These are phyloP conservation scores for Cladosporium sphaerospermum DNA, from an alignment of 2,329 filamentous ascomycete genomes.

Conservation along the genomic window DNA sequence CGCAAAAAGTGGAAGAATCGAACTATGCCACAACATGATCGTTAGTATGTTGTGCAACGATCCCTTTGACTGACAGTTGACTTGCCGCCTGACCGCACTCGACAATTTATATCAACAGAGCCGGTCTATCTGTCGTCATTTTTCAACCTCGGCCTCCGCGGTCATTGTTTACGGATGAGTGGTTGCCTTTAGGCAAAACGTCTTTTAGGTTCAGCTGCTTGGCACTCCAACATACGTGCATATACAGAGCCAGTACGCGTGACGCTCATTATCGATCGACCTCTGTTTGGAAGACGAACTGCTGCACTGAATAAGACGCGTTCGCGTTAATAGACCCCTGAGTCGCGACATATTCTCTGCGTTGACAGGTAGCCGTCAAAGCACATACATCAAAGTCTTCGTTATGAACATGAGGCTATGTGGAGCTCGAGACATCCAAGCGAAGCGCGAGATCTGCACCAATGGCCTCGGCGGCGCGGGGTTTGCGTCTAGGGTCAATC, in stretches of 20 bases:
- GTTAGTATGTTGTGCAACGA: background rate
- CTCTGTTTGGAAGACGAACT: background rate
- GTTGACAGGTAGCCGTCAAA: background rate
- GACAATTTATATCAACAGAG: background rate
- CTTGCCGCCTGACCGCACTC: no score
- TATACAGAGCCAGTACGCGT: no score
- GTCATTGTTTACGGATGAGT: no score
- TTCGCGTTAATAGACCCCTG: background rate
- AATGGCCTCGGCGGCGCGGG: background rate
- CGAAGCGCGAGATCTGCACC: background rate
- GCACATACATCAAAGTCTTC: no score
- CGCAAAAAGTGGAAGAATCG: background rate
- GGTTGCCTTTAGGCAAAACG: slow-evolving; percentile 10
- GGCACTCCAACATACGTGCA: no score
- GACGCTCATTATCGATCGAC: no score
- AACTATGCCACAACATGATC: slow-evolving; percentile 2
- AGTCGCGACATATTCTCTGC: background rate
- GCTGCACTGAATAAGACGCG: background rate
- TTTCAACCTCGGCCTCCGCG: no score
- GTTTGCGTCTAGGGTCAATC: background rate
- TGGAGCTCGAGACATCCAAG: background rate
- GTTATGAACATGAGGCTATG: no score
- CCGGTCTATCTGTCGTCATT: no score
- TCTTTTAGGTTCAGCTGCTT: background rate
- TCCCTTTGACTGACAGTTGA: background rate